Evolutionary conservation across 2,329 filamentous ascomycete genomes (phyloP).

Genomic region (Cryphonectria radicalis): DNA sequence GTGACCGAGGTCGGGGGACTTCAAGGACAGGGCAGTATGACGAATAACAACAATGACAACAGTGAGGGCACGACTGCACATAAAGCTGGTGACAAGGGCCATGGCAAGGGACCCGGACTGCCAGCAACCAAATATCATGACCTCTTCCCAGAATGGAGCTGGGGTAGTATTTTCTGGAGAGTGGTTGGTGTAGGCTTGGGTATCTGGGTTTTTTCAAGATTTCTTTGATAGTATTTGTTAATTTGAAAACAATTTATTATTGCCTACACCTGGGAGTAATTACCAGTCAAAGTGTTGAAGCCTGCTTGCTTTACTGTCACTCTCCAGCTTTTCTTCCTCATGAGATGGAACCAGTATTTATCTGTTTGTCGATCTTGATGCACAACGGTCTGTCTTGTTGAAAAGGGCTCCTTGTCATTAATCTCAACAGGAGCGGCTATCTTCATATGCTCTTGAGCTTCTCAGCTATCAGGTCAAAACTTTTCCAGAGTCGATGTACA

Average conservation of each 20-base stretch:
- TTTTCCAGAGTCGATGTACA: no score
- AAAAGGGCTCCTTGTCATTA: no score
- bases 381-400: no score
- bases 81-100: not conserved
- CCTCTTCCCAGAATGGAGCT: conserved; percentile 11
- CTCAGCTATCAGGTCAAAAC: no score
- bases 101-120: not conserved
- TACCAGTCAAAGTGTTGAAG: no score
- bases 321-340: no score
- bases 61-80: not conserved
- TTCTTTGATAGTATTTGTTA: conserved; percentile 1
- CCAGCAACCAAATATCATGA: conserved; percentile 12
- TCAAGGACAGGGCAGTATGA: not conserved
- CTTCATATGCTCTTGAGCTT: no score
- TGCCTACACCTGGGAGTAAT: no score
- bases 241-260: not conserved
- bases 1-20: not conserved
- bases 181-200: conserved; percentile 8
- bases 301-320: no score
- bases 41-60: not conserved
- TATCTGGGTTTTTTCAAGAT: conserved; percentile 15
- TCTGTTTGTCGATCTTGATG: no score
- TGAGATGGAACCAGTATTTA: no score
- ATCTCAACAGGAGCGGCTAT: no score
- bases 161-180: conserved; percentile 8